Evolutionary conservation across 2,329 filamentous ascomycete species (phyloP), one percentile per base, ranked within the genome.

Genomic region (Alternaria arbusti): DNA sequence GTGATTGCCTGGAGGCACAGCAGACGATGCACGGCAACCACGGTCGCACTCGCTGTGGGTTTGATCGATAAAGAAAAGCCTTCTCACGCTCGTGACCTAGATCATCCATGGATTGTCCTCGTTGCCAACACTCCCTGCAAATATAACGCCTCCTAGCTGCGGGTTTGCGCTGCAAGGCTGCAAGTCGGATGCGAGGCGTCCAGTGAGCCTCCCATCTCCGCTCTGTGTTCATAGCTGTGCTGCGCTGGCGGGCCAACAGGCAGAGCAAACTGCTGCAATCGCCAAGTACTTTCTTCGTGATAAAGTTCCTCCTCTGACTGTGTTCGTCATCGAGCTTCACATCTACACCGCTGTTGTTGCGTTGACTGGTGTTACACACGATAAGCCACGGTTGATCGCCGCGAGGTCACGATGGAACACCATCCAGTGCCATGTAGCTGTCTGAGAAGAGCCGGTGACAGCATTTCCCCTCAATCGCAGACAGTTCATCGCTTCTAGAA

Each of bases 201-300:
- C 63, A 65, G 45, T 56, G 52, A 55, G 54, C 26, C 36, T 44
- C 45, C 30, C 28, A 22, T n/a, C 46, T 47, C 63, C 68, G 61
- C 64, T 46, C 51, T 72, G 60, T 67, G 63, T 68, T 59, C 63
- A 61, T 44, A 57, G 28, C 63, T 26, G 65, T 75, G 71, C 69
- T 75, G 68, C 67, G 70, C 66, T 76, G 74, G 69, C 65, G 65
- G 59, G 50, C 43, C 63, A n/a, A 49, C 22, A 56, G 30, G 57
- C 68, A 59, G 44, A 61, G 58, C 66, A 67, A 57, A 67, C 63
- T 50, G 57, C 57, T 17, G 44, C 52, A 23, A 57, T 30, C 56
- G 51, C 44, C 22, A 20, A 10, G 49, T 23, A 9, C 47, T 11
- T 36, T 13, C 22, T 28, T 7, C 28, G 20, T 15, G 28, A 15